Evolutionary conservation across 768 basidiomycete species (phyloP), one percentile per base, ranked within the genome.

Genomic region (Suillus clintonianus): DNA sequence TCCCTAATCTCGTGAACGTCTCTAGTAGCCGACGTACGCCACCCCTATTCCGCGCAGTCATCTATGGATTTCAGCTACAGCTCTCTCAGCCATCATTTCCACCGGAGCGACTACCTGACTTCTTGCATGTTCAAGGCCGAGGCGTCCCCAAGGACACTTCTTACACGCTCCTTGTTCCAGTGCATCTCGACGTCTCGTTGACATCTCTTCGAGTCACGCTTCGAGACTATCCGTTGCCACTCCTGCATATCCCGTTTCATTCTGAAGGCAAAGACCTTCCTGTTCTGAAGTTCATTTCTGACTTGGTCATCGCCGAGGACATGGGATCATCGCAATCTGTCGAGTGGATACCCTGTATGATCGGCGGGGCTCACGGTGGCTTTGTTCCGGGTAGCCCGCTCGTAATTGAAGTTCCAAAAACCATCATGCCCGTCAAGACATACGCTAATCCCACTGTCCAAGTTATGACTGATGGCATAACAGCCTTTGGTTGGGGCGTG

Each of bases 381-480:
- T 72, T 82, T 39, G 78, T 79, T 34, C 85, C 83, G 7, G 80
- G 84, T 34, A 75, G 78, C 2, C 81, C 84, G 6, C 82, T 95
- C 54, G 79, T 79, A 30, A 75, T 95, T 45, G 66, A 77, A 47
- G 82, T 97, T 39, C 94, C 95, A 2, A 97, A 96, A 75, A 96
- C 95, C 0, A 89, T 94, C 62, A 97, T 95, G 92, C 91, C 96
- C 0, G 91, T 96, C 69, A 99, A 99, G 77, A 92, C 90, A 9
- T 97, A 96, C 70, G 91, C 92, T 1, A 83, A 85, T 51, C 93
- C 95, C 4, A 76, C 79, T 14, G 83, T 98, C 67, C 81, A 83
- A 22, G 83, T 97, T 55, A 78, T 80, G n/a, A 86, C 90, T 5
- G 77, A 83, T 24, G 81, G 79, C 37, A 82, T 88, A 5, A 92